Base-by-base conservation (phyloP, 441 rosid genomes). In the Brassica balearica region DNA sequence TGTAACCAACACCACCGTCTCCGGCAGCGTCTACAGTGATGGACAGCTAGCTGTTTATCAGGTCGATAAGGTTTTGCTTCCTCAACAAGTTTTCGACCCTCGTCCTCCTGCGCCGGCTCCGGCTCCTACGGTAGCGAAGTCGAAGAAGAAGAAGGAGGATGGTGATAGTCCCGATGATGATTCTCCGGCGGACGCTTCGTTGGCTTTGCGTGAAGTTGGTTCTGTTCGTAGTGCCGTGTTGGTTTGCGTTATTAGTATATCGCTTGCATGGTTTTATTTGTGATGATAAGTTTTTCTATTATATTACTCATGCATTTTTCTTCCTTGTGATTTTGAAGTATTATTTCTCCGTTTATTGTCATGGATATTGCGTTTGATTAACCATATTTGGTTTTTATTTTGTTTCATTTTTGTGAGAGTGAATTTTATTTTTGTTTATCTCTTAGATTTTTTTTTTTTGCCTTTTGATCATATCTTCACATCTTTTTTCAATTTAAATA, bases 11-110 rank as follows among this genome's bases (percentile, higher is more conserved):
- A 89, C 99, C 10, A 83, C 92, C 12, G 85, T 95, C 15, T 88
- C 95, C 0, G 95, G 93, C 0, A 82, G 90, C 14, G 53, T 95
- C 2, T 95, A 87, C 78, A 86, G 92, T 10, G 98, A 95, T 71
- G 88, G 87, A n/a, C 98, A 90, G 71, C 89, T 95, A 10, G 97
- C 99, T 1, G 74, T 95, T 67, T 95, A 92, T 68, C 92, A 91
- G 68, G 89, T 95, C 3, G 96, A 92, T 72, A 55, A 88, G 66
- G 97, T 95, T 36, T 87, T 95, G 60, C 92, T 83, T 63, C 99
- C 99, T 53, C 59, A 82, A 51, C 89, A 89, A 69, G 82, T 93
- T 27, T 95, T 95, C 14, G 90, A 86, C 7, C 86, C 94, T 38
- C 86, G 81, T 70, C 91, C 97, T 34, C 94, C 95, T 0, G 86